Conservation (phyloP, 768 basidiomycete species). For the Pleurotus djamor region DNA sequence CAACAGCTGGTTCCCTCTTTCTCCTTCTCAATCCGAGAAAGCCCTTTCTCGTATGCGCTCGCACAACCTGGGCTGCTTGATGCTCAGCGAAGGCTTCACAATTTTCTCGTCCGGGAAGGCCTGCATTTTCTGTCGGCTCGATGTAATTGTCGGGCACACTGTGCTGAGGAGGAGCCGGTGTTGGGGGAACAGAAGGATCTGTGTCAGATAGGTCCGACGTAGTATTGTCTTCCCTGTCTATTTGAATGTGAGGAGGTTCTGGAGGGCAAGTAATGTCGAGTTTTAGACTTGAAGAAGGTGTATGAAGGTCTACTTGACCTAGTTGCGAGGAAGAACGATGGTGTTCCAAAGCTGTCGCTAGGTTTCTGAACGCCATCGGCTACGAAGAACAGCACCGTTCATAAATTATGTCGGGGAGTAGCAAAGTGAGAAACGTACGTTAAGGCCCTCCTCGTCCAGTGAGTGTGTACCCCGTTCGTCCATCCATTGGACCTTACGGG, state of each 20-base stretch:
- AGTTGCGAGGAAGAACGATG: slow-evolving; percentile 31
- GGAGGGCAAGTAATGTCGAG: not conserved
- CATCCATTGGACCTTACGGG: slow-evolving; percentile 54
- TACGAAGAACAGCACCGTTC: slow-evolving; percentile 15
- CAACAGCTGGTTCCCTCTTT: slow-evolving; percentile 9
- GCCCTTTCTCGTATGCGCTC: slow-evolving; percentile 36
- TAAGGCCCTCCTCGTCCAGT: slow-evolving; percentile 51
- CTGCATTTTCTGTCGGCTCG: slow-evolving; percentile 61
- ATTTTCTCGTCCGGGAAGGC: slow-evolving; percentile 41
- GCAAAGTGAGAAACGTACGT: slow-evolving; percentile 35
- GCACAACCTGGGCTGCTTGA: slow-evolving; percentile 40
- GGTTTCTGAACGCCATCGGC: slow-evolving; percentile 46
- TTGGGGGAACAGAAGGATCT: slow-evolving; percentile 14
- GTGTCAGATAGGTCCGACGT: slow-evolving; percentile 14
- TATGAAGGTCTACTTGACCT: slow-evolving; percentile 13
- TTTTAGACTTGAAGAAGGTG: slow-evolving; percentile 18
- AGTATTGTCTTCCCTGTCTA: not conserved
- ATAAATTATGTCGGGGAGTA: slow-evolving; percentile 6
- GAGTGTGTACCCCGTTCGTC: slow-evolving; percentile 30
- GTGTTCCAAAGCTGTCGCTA: slow-evolving; percentile 50
- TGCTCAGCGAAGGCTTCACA: slow-evolving; percentile 19
- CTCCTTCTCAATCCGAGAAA: slow-evolving; percentile 1
- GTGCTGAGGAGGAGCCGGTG: slow-evolving; percentile 21
- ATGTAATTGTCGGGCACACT: slow-evolving; percentile 55
- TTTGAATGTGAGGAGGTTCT: not conserved